These are phyloP conservation scores for Basidiobolus meristosporus DNA, from an alignment of 371 early-diverging fungal species.

Conservation along the genomic window DNA sequence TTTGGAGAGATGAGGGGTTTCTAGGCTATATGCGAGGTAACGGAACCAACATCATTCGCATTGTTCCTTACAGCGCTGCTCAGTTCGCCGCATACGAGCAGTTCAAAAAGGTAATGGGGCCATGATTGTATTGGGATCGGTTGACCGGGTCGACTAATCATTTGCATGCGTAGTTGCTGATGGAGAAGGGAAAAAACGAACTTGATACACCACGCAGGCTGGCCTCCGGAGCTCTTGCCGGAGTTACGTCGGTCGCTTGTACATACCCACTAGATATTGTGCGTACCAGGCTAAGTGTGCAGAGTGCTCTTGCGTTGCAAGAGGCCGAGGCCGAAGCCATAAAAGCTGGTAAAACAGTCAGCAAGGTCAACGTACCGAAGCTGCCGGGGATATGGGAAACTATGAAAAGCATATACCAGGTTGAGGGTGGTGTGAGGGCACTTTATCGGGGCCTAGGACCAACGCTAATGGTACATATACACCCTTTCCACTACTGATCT, in stretches of 20 bases:
- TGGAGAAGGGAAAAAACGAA: constrained; percentile 44
- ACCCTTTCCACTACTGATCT: not conserved
- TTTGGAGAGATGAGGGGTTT: constrained; percentile 77
- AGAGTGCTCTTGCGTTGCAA: constrained; percentile 26
- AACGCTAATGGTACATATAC: constrained; percentile 43
- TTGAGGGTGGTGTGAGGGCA: constrained; percentile 65
- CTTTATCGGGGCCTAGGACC: constrained; percentile 70
- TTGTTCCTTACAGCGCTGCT: constrained; percentile 76
- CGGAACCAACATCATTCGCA: constrained; percentile 81
- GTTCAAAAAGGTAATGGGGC: constrained; percentile 23
- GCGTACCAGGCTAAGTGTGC: constrained; percentile 64
- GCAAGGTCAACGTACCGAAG: constrained; percentile 9
- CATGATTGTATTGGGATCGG: not conserved
- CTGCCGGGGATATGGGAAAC: constrained; percentile 50
- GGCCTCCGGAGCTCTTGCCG: constrained; percentile 66
- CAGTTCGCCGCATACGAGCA: constrained; percentile 83
- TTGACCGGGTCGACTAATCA: not conserved
- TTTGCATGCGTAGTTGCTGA: constrained; percentile 14
- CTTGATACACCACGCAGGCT: constrained; percentile 52
- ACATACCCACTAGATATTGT: constrained; percentile 83
- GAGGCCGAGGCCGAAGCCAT: not conserved
- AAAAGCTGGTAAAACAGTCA: constrained; percentile 1
- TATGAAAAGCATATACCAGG: constrained; percentile 37
- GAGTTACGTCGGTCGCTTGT: constrained; percentile 58
- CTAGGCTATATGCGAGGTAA: constrained; percentile 79